Percentiles rank a stretch among this genome's conserved stretches.
Conservation (phyloP, 176 grass and related monocot genomes). For the Ensete ventricosum region DNA sequence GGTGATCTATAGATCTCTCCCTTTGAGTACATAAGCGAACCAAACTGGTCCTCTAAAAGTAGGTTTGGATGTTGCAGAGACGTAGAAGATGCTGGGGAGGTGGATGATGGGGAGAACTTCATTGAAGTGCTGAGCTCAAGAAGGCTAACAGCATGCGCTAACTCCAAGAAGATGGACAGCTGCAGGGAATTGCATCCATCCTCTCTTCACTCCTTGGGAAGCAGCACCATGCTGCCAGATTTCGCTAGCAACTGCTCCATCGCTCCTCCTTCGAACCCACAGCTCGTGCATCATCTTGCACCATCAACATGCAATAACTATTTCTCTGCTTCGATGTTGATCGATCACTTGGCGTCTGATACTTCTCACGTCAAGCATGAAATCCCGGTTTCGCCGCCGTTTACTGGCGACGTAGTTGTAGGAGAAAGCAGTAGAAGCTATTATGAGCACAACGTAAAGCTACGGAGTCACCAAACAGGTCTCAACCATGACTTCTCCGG, state of each 20-base stretch:
- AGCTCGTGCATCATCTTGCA: background rate
- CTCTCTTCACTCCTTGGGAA: background rate
- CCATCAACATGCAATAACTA: background rate
- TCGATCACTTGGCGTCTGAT: background rate
- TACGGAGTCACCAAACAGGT: too few relatives aligned
- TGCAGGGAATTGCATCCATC: background rate
- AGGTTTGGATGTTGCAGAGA: background rate
- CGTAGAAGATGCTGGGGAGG: background rate
- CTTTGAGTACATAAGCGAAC: too few relatives aligned
- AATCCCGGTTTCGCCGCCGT: background rate
- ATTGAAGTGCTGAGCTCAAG: slow-evolving; percentile 5
- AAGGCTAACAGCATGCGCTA: background rate
- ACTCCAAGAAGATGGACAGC: background rate
- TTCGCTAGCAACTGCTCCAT: background rate
- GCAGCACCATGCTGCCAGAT: background rate
- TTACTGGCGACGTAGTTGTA: too few relatives aligned
- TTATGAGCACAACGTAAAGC: too few relatives aligned
- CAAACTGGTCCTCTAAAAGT: background rate
- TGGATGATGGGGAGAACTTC: background rate
- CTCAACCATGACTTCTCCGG: background rate
- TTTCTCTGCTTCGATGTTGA: background rate
- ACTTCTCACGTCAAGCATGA: background rate
- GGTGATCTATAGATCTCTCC: too few relatives aligned
- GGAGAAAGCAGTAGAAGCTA: too few relatives aligned
- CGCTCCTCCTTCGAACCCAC: slow-evolving; percentile 1